Evolutionary conservation across 108 stramenopile genomes (phyloP).

Genomic region (Fragilariopsis cylindrus): DNA sequence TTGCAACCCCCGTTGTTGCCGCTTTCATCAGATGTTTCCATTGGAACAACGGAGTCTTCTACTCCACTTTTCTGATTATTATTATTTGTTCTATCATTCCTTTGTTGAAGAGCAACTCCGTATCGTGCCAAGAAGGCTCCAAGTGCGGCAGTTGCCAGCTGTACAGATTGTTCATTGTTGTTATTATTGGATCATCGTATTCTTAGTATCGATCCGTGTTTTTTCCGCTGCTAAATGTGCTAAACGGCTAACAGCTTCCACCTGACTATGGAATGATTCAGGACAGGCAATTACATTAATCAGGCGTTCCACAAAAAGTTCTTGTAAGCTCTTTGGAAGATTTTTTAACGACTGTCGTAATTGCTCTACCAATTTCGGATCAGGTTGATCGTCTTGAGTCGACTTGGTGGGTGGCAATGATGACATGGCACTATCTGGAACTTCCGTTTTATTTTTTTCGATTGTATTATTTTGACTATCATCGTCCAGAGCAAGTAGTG

Average conservation of each 20-base stretch:
- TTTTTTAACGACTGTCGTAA: constrained; percentile 48
- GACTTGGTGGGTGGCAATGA: neutral
- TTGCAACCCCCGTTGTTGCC: no score
- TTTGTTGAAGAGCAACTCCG: constrained; percentile 29
- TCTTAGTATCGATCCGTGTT: constrained; percentile 32
- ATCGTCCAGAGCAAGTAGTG: constrained; percentile 32
- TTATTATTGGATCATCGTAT: neutral
- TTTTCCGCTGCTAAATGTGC: constrained; percentile 58
- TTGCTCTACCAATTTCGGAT: constrained; percentile 45
- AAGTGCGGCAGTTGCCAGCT: constrained; percentile 51
- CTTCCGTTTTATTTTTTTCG: constrained; percentile 1
- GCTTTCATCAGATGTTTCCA: no score
- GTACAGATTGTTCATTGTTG: constrained; percentile 16
- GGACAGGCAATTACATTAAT: constrained; percentile 43
- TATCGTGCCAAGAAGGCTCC: constrained; percentile 58
- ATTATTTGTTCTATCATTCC: constrained; percentile 28
- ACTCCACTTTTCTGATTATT: no score
- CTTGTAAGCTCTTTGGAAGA: constrained; percentile 58
- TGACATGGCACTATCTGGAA: constrained; percentile 18
- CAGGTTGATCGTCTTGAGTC: neutral
- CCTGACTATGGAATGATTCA: constrained; percentile 34
- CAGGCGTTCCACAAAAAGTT: constrained; percentile 62
- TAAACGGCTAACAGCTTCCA: constrained; percentile 51
- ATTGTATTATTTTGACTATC: constrained; percentile 25
- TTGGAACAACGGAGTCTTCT: neutral